Evolutionary conservation across 2,329 filamentous ascomycete species (phyloP), one percentile per base, ranked within the genome.

Genomic region (Chrysosphaeria jannelii): DNA sequence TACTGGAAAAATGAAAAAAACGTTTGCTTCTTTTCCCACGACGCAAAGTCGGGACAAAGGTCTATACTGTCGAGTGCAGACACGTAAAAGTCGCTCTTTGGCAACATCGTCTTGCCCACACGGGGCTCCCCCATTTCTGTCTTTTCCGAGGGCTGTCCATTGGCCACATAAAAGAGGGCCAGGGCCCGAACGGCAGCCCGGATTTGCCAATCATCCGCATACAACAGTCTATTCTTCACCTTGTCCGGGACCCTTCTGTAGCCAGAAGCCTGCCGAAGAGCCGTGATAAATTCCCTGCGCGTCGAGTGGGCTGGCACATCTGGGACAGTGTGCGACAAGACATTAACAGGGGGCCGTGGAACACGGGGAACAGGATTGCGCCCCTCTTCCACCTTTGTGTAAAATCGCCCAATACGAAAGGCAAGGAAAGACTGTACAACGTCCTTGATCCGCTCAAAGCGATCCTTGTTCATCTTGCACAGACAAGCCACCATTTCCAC

Each of bases 1-100:
- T 88, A 89, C 38, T 89, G 75, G 38, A 78, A 90, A 37, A 91
- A 89, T 0, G 72, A 60, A 38, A 90, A 90, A 32, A 64, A 74
- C 11, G 56, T 54, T 24, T 57, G 55, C 31, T 58, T 67, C 4
- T 60, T 56, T 38, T 89, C 78, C 79, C 79, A 91, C 7, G 62
- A 55, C 36, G 89, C 75, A 35, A 88, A 90, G 39, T 91, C 79
- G 0, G 59, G 60, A 22, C 85, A 59, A 5, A 90, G 51, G 37
- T 90, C 75, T n/a, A 67, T 61, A 34, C 75, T 76, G 38, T 91
- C 79, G 7, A 90, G 55, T 28, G 89, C 47, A 1, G 71, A 71
- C 36, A 75, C 78, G 42, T 90, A 91, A 38, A 90, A 91, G 34
- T 75, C 65, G 34, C 64, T 81, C 4, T 71, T 75, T 0, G 75